Evolutionary conservation across 164 flowering plant species (phyloP).

Genomic region (Houttuynia cordata): DNA sequence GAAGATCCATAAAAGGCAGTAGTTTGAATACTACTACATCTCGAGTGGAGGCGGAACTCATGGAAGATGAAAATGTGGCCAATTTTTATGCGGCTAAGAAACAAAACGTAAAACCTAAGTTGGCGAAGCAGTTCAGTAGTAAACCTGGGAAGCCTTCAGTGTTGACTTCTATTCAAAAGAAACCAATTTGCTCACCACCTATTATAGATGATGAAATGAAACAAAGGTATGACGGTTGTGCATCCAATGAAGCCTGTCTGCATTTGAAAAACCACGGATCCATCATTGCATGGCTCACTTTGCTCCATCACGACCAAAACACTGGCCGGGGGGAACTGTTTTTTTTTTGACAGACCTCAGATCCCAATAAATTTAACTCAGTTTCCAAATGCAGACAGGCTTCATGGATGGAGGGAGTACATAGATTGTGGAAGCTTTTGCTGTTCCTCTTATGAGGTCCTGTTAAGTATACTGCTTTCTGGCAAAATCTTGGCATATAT

Average conservation of each 20-base stretch:
- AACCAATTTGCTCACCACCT: slow-evolving; percentile 10
- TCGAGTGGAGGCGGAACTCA: not conserved
- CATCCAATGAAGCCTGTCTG: too few species aligned
- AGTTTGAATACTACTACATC: not conserved
- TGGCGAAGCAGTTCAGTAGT: slow-evolving; percentile 7
- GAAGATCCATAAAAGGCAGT: too few species aligned
- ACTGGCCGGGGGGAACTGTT: too few species aligned
- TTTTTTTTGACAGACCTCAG: too few species aligned
- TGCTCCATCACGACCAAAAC: too few species aligned
- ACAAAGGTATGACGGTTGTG: slow-evolving; percentile 27
- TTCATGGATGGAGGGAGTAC: too few species aligned
- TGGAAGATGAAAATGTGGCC: slow-evolving; percentile 7
- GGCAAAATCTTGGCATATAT: too few species aligned
- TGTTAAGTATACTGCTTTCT: not conserved
- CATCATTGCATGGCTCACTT: too few species aligned
- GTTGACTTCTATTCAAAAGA: slow-evolving; percentile 13
- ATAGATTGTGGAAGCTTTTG: not conserved
- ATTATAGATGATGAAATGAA: slow-evolving; percentile 33
- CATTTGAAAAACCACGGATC: too few species aligned
- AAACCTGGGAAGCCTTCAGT: slow-evolving; percentile 8
- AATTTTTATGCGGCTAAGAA: too few species aligned
- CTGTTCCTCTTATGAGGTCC: not conserved
- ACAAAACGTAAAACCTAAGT: slow-evolving; percentile 5
- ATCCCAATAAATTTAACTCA: too few species aligned
- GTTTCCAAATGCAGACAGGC: too few species aligned